phyloP scores from a whole-genome alignment of 768 basidiomycete genomes.

The Obba rivulosa region DNA sequence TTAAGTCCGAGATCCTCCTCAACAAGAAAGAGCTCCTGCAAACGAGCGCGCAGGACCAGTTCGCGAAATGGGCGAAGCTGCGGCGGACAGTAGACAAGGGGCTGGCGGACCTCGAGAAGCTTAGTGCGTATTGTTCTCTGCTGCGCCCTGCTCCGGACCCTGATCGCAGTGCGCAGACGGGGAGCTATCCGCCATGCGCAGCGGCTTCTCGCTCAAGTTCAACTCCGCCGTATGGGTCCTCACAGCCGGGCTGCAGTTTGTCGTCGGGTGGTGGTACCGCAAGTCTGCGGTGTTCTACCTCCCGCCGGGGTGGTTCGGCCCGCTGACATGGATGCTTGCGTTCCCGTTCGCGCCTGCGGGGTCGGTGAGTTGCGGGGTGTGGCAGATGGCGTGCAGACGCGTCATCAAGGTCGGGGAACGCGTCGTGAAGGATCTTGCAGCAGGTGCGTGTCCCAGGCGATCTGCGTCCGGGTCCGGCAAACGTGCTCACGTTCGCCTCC shows the following conservation, averaged over 20 bases:
- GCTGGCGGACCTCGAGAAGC: conserved; percentile 82
- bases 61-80: conserved; percentile 97
- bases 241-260: conserved; percentile 84
- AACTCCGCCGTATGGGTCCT: conserved; percentile 70
- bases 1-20: conserved; percentile 75
- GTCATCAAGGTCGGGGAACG: conserved; percentile 77
- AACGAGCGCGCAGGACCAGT: conserved; percentile 95
- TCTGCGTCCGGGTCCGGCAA: neutral
- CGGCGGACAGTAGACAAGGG: conserved; percentile 89
- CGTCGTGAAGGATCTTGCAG: conserved; percentile 55
- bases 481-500: neutral
- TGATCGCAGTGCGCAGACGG: conserved; percentile 43
- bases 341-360: conserved; percentile 89
- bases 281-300: conserved; percentile 90
- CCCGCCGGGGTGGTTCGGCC: conserved; percentile 86
- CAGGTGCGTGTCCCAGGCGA: conserved; percentile 24
- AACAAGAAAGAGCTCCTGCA: conserved; percentile 82
- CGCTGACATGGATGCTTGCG: conserved; percentile 80
- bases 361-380: conserved; percentile 87
- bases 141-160: neutral
- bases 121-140: conserved; percentile 59
- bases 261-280: conserved; percentile 89
- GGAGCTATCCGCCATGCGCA: conserved; percentile 73
- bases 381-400: conserved; percentile 92
- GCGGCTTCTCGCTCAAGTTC: conserved; percentile 71